phyloP scores from a whole-genome alignment of 169 alveolate species.

The Eimeria brunetti region DNA sequence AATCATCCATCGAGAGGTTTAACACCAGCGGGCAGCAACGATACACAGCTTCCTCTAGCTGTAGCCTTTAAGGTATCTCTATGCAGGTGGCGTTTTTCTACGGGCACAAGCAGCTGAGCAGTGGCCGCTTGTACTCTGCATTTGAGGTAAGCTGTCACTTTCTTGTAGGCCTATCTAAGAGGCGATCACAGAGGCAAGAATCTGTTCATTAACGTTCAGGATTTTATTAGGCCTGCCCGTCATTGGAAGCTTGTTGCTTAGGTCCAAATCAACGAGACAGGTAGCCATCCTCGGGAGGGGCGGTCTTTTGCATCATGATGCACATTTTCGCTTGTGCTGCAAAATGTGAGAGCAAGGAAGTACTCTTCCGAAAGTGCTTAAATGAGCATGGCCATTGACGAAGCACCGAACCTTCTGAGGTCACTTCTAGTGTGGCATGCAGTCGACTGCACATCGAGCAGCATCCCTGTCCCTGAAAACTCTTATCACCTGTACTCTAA shows the following conservation, averaged over 20 bases:
- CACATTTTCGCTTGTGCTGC: neutral
- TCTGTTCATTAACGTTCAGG: neutral
- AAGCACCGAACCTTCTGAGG: neutral
- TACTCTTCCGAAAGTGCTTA: neutral
- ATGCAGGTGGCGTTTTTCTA: neutral
- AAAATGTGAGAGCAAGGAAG: neutral
- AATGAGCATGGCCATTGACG: neutral
- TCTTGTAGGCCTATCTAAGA: neutral
- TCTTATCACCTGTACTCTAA: neutral
- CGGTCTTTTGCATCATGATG: neutral
- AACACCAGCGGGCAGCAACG: neutral
- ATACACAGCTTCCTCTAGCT: neutral
- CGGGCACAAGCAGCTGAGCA: neutral
- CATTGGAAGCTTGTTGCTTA: neutral
- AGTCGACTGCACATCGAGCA: neutral
- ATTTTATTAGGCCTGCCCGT: neutral
- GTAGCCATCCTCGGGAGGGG: neutral
- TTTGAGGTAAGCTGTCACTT: neutral
- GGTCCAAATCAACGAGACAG: neutral
- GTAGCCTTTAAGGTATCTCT: neutral
- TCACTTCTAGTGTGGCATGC: conserved; percentile 22
- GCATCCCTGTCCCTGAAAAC: neutral
- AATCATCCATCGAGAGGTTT: neutral
- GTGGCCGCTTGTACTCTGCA: neutral
- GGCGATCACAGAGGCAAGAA: neutral